A percentile compares a stretch with the other conserved stretches of the same genome.
Conservation (phyloP, 2,329 filamentous ascomycete genomes). For the Ambrosiella cleistominuta region DNA sequence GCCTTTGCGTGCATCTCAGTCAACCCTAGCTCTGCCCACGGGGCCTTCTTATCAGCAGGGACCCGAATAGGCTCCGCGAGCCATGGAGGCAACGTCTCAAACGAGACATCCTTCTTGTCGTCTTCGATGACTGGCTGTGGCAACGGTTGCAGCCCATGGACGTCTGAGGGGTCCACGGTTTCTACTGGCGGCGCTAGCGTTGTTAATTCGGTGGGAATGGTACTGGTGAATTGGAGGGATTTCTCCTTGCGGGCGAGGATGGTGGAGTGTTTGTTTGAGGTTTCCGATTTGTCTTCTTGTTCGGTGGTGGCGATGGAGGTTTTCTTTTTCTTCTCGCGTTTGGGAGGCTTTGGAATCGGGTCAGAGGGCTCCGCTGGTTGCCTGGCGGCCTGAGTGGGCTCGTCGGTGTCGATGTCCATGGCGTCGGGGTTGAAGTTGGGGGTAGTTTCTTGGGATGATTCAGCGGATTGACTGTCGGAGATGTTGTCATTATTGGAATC, state of each 20-base stretch:
- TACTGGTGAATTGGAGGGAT: conserved; percentile 22
- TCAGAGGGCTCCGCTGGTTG: background rate
- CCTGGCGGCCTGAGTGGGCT: background rate
- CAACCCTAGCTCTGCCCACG: conserved; percentile 50
- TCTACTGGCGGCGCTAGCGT: conserved; percentile 8
- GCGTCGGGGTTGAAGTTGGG: background rate
- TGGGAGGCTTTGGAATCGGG: background rate
- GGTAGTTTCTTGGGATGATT: background rate
- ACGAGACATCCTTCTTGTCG: conserved; percentile 37
- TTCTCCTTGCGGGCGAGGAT: conserved; percentile 17
- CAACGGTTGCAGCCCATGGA: conserved; percentile 62
- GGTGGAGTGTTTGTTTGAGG: conserved; percentile 14
- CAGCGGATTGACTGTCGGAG: background rate
- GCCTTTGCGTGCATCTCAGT: conserved; percentile 39
- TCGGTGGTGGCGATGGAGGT: background rate
- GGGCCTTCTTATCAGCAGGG: conserved; percentile 36
- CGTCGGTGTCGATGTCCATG: conserved; percentile 4
- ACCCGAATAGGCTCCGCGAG: conserved; percentile 58
- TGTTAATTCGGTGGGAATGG: conserved; percentile 16
- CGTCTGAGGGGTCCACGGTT: conserved; percentile 22
- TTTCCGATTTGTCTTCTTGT: background rate
- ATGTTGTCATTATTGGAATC: conserved; percentile 2
- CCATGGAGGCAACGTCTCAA: conserved; percentile 68
- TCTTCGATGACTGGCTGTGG: conserved; percentile 56
- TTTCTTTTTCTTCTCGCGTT: conserved; percentile 3